Conservation (phyloP, 345 rosid genomes). For the Eucalyptus regnans region DNA sequence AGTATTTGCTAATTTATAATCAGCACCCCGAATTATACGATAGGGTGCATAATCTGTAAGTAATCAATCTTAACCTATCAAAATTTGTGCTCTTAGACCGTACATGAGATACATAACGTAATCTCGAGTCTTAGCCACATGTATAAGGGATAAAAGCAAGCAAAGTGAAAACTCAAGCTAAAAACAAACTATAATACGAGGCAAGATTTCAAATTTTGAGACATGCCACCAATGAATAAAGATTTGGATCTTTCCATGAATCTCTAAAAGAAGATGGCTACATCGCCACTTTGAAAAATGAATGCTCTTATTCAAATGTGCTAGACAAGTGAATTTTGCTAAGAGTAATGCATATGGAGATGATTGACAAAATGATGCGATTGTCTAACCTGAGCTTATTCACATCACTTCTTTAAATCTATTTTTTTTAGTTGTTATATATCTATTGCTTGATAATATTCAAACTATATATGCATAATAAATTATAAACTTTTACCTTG, state of each 20-base stretch:
- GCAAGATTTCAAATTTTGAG: background rate
- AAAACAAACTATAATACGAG: background rate
- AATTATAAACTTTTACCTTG: background rate
- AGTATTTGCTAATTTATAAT: rapidly evolving
- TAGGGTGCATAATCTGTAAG: rapidly evolving
- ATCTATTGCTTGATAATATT: rapidly evolving
- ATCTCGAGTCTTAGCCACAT: rapidly evolving
- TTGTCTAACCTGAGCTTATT: background rate
- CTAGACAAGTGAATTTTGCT: background rate
- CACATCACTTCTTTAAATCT: background rate
- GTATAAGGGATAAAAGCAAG: too few species aligned
- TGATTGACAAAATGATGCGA: background rate
- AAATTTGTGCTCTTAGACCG: too few species aligned
- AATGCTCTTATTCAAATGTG: background rate
- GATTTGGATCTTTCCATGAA: background rate
- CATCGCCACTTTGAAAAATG: background rate
- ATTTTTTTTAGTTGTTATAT: background rate
- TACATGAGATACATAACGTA: too few species aligned
- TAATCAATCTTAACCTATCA: too few species aligned
- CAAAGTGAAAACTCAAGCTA: background rate
- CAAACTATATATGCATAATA: background rate
- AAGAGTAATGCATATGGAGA: background rate
- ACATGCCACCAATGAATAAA: background rate
- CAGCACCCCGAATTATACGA: rapidly evolving
- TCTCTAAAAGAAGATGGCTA: background rate